phyloP scores from a whole-genome alignment of 805 yeast species.

The Nakazawaea populi region DNA sequence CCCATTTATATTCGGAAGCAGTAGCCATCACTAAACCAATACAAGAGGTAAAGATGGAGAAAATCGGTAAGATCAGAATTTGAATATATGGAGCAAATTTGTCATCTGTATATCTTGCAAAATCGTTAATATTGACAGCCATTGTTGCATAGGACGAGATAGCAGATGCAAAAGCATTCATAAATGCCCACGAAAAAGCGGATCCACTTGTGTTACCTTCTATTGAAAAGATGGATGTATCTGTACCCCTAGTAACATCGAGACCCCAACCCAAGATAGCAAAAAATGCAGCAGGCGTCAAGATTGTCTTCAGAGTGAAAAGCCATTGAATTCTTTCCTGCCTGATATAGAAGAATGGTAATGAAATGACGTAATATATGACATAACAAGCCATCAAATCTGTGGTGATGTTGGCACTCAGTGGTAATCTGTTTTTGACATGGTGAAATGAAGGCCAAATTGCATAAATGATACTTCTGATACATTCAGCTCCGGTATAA shows the following conservation, averaged over 20 bases:
- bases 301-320: conserved; percentile 25
- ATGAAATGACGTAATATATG: conserved; percentile 24
- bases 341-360: conserved; percentile 26
- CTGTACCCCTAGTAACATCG: conserved; percentile 15
- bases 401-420: conserved; percentile 20
- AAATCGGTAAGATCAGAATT: conserved; percentile 15
- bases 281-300: conserved; percentile 24
- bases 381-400: conserved; percentile 26
- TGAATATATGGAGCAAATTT: conserved; percentile 26
- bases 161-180: conserved; percentile 21
- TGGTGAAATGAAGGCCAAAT: conserved; percentile 22
- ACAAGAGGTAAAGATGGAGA: conserved; percentile 8
- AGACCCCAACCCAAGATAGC: conserved; percentile 27
- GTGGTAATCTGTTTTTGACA: conserved; percentile 20
- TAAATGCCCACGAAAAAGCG: conserved; percentile 19
- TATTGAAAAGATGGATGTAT: conserved; percentile 13
- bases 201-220: conserved; percentile 16
- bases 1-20: conserved; percentile 6
- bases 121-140: conserved; percentile 32
- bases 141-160: conserved; percentile 31
- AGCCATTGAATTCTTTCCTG: conserved; percentile 27
- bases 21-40: conserved; percentile 9
- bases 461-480: conserved; percentile 22
- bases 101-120: conserved; percentile 30
- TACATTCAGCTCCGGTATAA: conserved; percentile 19